These are phyloP conservation scores for Striga asiatica DNA, from an alignment of 257 asterid species.

Conservation along the genomic window DNA sequence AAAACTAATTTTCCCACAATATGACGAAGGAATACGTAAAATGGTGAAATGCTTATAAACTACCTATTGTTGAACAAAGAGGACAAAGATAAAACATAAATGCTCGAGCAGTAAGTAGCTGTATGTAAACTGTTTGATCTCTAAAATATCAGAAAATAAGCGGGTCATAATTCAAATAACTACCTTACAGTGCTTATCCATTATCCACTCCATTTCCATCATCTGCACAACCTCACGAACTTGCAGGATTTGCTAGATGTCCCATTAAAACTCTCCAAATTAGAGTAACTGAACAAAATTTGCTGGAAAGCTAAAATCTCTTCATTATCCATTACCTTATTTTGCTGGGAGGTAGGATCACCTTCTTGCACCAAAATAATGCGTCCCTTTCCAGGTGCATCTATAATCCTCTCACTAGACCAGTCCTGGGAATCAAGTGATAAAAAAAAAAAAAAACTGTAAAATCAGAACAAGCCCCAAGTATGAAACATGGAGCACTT, in stretches of 20 bases:
- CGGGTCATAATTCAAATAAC: too few relatives aligned
- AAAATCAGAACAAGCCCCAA: not conserved
- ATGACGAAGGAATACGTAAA: not conserved
- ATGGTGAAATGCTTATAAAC: not conserved
- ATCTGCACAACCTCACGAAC: conserved; percentile 53
- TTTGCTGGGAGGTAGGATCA: conserved; percentile 50
- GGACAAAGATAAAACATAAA: not conserved
- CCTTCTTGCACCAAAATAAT: conserved; percentile 54
- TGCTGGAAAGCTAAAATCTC: not conserved
- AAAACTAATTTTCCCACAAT: not conserved
- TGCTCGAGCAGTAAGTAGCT: too few relatives aligned
- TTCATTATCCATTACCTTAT: conserved; percentile 35
- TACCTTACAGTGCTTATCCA: conserved; percentile 52
- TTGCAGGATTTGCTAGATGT: conserved; percentile 22
- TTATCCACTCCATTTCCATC: conserved; percentile 84
- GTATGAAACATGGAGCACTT: not conserved
- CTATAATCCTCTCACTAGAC: conserved; percentile 49
- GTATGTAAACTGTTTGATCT: not conserved
- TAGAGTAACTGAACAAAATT: not conserved
- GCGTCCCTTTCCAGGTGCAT: conserved; percentile 35
- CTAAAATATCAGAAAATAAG: too few relatives aligned
- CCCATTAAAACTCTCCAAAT: conserved; percentile 1
- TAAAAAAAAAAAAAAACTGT: not conserved
- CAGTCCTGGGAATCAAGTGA: conserved; percentile 46
- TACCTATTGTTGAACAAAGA: not conserved